Evolutionary conservation across 2,329 filamentous ascomycete genomes (phyloP).

Genomic region (Aureobasidium leucospermi): DNA sequence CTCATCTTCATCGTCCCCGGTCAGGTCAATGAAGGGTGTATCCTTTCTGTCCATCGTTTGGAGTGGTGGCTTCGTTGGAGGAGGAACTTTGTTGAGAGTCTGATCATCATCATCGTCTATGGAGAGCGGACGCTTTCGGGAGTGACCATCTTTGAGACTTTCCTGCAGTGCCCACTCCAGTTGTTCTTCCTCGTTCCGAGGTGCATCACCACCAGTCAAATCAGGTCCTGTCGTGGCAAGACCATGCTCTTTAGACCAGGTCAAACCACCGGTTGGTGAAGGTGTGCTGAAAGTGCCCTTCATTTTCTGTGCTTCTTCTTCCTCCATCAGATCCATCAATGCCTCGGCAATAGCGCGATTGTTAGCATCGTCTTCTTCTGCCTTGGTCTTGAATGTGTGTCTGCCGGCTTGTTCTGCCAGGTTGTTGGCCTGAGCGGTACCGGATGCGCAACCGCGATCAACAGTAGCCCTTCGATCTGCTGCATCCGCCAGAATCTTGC

Average conservation of each 20-base stretch:
- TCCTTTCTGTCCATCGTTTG: background rate
- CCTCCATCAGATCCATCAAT: constrained; percentile 76
- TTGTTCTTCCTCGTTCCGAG: constrained; percentile 29
- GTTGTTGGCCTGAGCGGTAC: constrained; percentile 57
- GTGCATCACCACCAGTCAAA: constrained; percentile 3
- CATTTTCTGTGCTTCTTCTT: constrained; percentile 54
- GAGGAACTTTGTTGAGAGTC: background rate
- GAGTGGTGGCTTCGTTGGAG: background rate
- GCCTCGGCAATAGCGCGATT: constrained; percentile 80
- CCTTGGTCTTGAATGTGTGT: constrained; percentile 73
- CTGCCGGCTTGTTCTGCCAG: constrained; percentile 60
- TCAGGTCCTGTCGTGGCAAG: constrained; percentile 21
- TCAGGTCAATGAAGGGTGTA: constrained; percentile 1
- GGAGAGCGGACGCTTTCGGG: constrained; percentile 8
- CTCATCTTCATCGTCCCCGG: background rate
- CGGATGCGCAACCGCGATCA: constrained; percentile 68
- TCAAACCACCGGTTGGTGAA: constrained; percentile 43
- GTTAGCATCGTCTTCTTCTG: constrained; percentile 83
- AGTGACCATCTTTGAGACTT: constrained; percentile 18
- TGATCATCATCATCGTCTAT: background rate
- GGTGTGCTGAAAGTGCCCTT: constrained; percentile 49
- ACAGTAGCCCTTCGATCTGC: constrained; percentile 58
- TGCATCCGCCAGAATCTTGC: constrained; percentile 64
- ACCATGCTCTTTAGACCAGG: constrained; percentile 31
- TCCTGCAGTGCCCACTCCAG: constrained; percentile 30